Base-by-base conservation (phyloP, 306 rosid species). In the Mucuna pruriens region DNA sequence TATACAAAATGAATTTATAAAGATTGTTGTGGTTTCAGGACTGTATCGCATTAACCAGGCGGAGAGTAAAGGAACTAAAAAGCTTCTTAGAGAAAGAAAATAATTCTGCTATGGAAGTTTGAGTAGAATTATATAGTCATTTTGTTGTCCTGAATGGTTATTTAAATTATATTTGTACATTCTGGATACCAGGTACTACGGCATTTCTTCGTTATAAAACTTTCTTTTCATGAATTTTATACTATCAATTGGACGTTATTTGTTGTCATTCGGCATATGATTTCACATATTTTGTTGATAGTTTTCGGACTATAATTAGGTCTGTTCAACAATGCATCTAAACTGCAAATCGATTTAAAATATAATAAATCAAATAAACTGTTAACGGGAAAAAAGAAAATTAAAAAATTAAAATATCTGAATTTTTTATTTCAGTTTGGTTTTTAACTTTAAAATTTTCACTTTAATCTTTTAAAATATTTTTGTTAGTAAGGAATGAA, bases 41-140 rank as follows among this genome's bases (percentile, higher is more conserved):
- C 68, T 93, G 97, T 76, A 87, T 88, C 29, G 97, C 94, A 7
- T 79, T 91, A 85, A 88, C 95, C 6, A 77, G 95, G 85, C 94
- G 90, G 77, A 88, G 99, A 86, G 89, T 85, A 74, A 85, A 84
- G 85, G 99, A 91, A 80, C 90, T 95, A 29, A 89, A 80, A 76
- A 65, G 29, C 45, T 78, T 90, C 70, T 88, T 93, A 76, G 92
- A 89, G 26, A 87, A 92, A 84, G 91, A 86, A 67, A 79, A 77
- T 78, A 79, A 77, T 78, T 87, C 92, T 74, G 68, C 82, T 48
- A 87, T 84, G 95, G 95, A 93, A 77, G 84, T 62, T 54, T 62
- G 42, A 62, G 42, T 31, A 61, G 68, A 31, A 29, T 61, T 6
- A 60, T 60, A 16, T 6, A 2, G 38, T 31, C 68, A 26, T 61